Evolutionary conservation across 371 early-diverging fungal genomes (phyloP), one percentile per base, ranked within the genome.

Genomic region (Basidiobolus meristosporus): DNA sequence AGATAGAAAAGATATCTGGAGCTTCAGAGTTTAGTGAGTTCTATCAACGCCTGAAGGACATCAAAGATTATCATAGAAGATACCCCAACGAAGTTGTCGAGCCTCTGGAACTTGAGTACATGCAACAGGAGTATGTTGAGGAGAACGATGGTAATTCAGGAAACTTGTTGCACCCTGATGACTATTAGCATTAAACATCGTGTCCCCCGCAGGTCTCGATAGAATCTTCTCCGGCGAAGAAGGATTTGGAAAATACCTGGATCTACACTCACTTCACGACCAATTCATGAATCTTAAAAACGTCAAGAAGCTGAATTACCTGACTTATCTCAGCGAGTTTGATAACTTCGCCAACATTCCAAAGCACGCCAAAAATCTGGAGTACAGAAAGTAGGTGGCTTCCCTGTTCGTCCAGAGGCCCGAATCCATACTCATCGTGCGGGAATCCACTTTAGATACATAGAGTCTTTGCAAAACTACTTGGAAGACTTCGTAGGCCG

Each of bases 191-290:
- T 22, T 32, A 28, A 26, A 20, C 29, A 14, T 3, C 17, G 19
- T 22, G 1, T 7, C n/a, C 40, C 9, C 31, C 23, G 36, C 52
- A 65, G 80, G 73, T 21, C 51, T 93, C 32, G 90, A 93, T 39
- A 71, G 65, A 31, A 47, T 79, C 52, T 95, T 93, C 53, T 79
- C 86, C 16, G 95, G 92, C 15, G 95, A 92, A 59, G 97, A 97
- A 57, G 55, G 65, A 1, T 47, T 70, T 28, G 98, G 98, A 21
- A 60, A 74, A 28, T 88, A 79, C 42, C 55, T 97, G 46, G 98
- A 97, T 56, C 59, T 97, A 39, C 71, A 90, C 48, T 62, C 55
- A 31, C 59, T 76, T 38, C 74, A 85, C 54, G 70, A 71, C 22
- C 53, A 56, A 15, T 96, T 80, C 52, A 53, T 85, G 46, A 91